phyloP scores from a whole-genome alignment of 768 basidiomycete species.

The Trametes gibbosa region DNA sequence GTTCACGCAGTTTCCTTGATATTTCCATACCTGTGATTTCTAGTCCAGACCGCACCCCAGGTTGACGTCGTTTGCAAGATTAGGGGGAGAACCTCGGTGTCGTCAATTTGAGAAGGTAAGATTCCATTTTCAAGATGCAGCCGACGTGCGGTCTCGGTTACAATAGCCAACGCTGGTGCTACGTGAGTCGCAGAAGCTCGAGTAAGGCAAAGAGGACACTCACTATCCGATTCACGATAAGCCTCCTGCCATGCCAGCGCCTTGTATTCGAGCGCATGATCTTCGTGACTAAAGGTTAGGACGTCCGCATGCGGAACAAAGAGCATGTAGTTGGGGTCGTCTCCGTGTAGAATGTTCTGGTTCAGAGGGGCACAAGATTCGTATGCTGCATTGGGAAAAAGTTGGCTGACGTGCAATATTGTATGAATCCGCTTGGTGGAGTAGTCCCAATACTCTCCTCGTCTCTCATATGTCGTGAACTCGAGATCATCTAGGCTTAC shows the following conservation, averaged over 20 bases:
- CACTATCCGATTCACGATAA: conserved; percentile 41
- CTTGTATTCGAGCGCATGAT: conserved; percentile 42
- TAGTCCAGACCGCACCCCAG: conserved; percentile 12
- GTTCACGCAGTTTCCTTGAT: neutral
- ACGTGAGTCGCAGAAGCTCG: conserved; percentile 25
- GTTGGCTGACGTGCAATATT: neutral
- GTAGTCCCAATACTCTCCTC: neutral
- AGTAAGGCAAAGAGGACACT: conserved; percentile 17
- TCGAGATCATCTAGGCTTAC: neutral
- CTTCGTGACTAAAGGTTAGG: conserved; percentile 41
- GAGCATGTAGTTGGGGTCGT: neutral
- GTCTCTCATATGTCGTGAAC: neutral
- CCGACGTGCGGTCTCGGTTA: conserved; percentile 45
- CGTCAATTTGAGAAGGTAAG: conserved; percentile 45
- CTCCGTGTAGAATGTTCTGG: conserved; percentile 46
- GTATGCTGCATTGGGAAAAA: conserved; percentile 40
- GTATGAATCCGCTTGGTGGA: neutral
- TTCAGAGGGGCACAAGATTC: conserved; percentile 53
- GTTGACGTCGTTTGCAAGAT: conserved; percentile 23
- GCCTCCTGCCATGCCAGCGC: conserved; percentile 50
- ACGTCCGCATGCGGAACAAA: conserved; percentile 31
- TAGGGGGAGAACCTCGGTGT: conserved; percentile 44
- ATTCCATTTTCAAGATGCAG: conserved; percentile 41
- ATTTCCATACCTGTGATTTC: conserved; percentile 19
- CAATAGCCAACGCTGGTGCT: conserved; percentile 40